Percentiles rank a stretch among this genome's conserved stretches.
Conservation (phyloP, 1,284 basidiomycete genomes). For the Ceratobasidium sp. region DNA sequence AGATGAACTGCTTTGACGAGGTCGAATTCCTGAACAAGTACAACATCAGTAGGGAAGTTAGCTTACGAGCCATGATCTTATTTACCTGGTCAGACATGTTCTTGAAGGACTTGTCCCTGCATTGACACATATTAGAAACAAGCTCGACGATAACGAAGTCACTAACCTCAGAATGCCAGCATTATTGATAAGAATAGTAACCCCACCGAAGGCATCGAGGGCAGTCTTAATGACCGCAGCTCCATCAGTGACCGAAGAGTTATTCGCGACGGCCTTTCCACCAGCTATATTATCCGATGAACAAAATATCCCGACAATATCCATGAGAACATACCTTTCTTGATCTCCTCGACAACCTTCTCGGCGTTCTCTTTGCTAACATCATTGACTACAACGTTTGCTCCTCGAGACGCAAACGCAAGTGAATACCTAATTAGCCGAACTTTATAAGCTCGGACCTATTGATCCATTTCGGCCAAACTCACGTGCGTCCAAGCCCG, state of each 20-base stretch:
- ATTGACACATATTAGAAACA: constrained; percentile 21
- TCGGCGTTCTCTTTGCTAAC: constrained; percentile 91
- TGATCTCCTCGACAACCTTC: constrained; percentile 93
- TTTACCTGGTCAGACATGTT: constrained; percentile 84
- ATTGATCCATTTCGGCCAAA: constrained; percentile 48
- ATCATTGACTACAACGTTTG: constrained; percentile 96
- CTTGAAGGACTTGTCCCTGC: constrained; percentile 74
- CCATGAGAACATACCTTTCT: constrained; percentile 69
- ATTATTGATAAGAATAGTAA: constrained; percentile 94
- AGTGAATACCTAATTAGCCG: constrained; percentile 80
- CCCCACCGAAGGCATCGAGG: constrained; percentile 86
- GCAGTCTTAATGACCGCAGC: constrained; percentile 90
- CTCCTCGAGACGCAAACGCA: constrained; percentile 91
- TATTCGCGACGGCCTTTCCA: constrained; percentile 89
- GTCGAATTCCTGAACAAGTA: constrained; percentile 77
- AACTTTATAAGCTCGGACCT: background rate
- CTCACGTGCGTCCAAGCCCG: constrained; percentile 92
- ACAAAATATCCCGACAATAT: constrained; percentile 38
- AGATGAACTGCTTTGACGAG: constrained; percentile 91
- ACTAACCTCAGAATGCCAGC: constrained; percentile 92
- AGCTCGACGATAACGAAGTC: constrained; percentile 28
- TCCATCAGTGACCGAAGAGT: constrained; percentile 92
- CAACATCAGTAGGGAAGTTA: background rate
- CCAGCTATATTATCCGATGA: constrained; percentile 69
- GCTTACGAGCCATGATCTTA: background rate